Percentiles rank a stretch among this genome's conserved stretches.
phyloP scores from a whole-genome alignment of 1,139 yeast genomes.

The Wickerhamomyces sp. region DNA sequence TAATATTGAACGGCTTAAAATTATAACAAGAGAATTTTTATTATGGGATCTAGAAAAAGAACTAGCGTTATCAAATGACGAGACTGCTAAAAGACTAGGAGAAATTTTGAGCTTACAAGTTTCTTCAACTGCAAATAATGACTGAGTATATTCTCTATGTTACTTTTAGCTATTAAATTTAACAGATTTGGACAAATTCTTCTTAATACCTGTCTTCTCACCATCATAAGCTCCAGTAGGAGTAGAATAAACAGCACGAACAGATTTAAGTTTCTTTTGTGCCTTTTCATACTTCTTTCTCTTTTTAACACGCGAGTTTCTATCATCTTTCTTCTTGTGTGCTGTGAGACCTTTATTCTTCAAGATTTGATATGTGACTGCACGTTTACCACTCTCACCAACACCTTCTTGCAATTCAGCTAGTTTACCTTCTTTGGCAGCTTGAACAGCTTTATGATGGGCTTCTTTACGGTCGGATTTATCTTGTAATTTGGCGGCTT shows the following conservation, averaged over 20 bases:
- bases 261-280: slow-evolving; percentile 86
- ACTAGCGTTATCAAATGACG: neutral
- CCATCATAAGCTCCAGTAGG: slow-evolving; percentile 87
- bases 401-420: slow-evolving; percentile 62
- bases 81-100: slow-evolving; percentile 2
- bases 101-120: slow-evolving; percentile 3
- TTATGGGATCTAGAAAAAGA: slow-evolving; percentile 27
- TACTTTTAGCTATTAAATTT: slow-evolving; percentile 41
- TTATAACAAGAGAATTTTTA: slow-evolving; percentile 26
- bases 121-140: no score
- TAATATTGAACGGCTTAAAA: slow-evolving; percentile 8
- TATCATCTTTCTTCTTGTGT: slow-evolving; percentile 84
- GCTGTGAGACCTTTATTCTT: slow-evolving; percentile 96
- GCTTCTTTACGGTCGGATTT: slow-evolving; percentile 56
- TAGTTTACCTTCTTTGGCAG: slow-evolving; percentile 82
- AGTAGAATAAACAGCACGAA: slow-evolving; percentile 80
- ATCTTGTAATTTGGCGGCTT: slow-evolving; percentile 42
- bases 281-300: slow-evolving; percentile 95
- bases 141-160: no score
- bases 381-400: slow-evolving; percentile 87
- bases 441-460: slow-evolving; percentile 68
- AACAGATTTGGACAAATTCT: slow-evolving; percentile 82
- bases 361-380: slow-evolving; percentile 87
- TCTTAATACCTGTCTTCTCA: slow-evolving; percentile 96
- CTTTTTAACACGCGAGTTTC: slow-evolving; percentile 97